These are phyloP conservation scores for Salix brachista DNA, from an alignment of 345 rosid genomes.

Conservation along the genomic window DNA sequence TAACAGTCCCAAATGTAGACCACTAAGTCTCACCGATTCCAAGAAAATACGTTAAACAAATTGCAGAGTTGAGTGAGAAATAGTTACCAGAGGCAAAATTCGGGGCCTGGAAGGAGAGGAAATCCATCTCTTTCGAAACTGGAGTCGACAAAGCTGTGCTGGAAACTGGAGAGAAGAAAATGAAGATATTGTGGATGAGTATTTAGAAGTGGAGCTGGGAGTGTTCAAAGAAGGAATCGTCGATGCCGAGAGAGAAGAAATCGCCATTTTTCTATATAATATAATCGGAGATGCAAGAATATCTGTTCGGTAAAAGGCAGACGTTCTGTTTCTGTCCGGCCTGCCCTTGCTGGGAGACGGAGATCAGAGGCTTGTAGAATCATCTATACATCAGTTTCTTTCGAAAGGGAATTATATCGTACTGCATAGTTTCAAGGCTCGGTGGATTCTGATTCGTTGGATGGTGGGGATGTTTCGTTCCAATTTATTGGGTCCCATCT, in stretches of 20 bases:
- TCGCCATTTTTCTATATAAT: conserved; percentile 38
- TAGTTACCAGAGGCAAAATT: conserved; percentile 20
- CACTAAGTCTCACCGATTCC: no score
- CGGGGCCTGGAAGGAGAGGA: conserved; percentile 30
- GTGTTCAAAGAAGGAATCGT: conserved; percentile 22
- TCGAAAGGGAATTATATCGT: no score
- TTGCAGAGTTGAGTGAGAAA: neutral
- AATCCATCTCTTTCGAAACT: conserved; percentile 16
- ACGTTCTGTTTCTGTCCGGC: neutral
- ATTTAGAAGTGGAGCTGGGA: neutral
- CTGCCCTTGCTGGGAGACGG: no score
- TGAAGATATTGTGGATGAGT: conserved; percentile 23
- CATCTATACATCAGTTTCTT: no score
- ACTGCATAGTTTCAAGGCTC: neutral
- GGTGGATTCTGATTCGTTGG: neutral
- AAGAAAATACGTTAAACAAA: neutral
- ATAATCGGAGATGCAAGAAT: neutral
- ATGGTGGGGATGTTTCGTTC: neutral
- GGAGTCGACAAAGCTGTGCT: conserved; percentile 24
- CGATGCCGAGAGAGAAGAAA: conserved; percentile 37
- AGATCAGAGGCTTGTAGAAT: no score
- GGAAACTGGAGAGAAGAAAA: conserved; percentile 34
- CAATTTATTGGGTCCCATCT: no score
- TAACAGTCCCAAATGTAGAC: neutral
- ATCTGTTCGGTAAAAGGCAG: neutral